A percentile compares a stretch with the other conserved stretches of the same genome.
Evolutionary conservation across 202 grass and related monocot species (phyloP).

Genomic region (Brachypodium distachyon): DNA sequence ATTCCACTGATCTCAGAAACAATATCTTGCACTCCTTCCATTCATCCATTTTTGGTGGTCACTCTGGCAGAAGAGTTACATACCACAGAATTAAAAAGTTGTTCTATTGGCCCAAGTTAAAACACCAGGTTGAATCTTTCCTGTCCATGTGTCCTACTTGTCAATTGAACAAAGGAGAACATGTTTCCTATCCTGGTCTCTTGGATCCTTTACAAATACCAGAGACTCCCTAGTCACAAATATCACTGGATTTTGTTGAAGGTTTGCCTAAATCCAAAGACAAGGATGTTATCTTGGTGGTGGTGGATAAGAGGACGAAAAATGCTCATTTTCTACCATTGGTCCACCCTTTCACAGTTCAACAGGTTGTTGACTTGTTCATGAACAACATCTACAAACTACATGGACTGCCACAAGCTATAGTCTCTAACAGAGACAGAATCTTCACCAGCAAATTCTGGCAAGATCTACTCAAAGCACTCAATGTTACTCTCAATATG

Average conservation of each 20-base stretch:
- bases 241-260: no score
- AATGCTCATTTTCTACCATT: no score
- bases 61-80: neutral
- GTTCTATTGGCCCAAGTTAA: neutral
- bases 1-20: neutral
- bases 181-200: neutral
- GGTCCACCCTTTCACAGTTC: neutral
- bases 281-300: neutral
- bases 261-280: no score
- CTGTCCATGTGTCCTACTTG: neutral
- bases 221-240: neutral
- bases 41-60: neutral
- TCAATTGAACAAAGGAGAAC: neutral
- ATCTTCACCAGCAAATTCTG: neutral
- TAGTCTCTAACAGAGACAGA: neutral
- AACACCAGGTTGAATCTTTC: neutral
- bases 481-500: no score
- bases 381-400: neutral
- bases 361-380: neutral
- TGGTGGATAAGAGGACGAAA: no score
- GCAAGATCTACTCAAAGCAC: neutral
- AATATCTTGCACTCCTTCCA: neutral
- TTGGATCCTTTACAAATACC: neutral
- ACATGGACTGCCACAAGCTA: neutral
- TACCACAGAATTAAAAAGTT: neutral